Percentiles rank a stretch among this genome's conserved stretches.
Conservation (phyloP, 345 rosid species). For the Salix exigua region DNA sequence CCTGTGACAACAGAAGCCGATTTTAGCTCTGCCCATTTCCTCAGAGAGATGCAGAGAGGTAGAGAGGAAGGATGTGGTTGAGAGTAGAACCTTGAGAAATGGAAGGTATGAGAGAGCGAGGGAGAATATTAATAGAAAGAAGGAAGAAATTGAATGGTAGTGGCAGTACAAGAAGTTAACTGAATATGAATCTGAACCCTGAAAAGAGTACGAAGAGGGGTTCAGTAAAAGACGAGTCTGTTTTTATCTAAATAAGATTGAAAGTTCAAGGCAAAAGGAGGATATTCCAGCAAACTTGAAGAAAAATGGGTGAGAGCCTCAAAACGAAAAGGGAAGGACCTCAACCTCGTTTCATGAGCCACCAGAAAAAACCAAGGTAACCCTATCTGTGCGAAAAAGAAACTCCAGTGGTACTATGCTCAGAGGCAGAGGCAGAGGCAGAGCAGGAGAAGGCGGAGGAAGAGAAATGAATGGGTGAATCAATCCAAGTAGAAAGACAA, state of each 20-base stretch:
- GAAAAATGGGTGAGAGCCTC: conserved; percentile 20
- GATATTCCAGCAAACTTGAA: conserved; percentile 13
- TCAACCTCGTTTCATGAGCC: conserved; percentile 41
- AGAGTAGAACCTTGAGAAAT: conserved; percentile 5
- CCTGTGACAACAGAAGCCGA: conserved; percentile 19
- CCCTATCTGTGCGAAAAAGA: neutral
- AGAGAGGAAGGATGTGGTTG: conserved; percentile 4
- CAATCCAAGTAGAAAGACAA: conserved; percentile 2
- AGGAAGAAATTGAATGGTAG: conserved; percentile 14
- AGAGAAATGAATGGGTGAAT: neutral
- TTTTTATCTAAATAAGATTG: conserved; percentile 11
- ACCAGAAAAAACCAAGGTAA: conserved; percentile 10
- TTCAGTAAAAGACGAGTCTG: conserved; percentile 15
- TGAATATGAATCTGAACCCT: conserved; percentile 23
- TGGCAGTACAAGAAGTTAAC: conserved; percentile 2
- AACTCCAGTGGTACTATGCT: neutral
- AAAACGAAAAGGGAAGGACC: conserved; percentile 34
- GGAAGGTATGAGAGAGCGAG: neutral
- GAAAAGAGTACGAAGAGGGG: conserved; percentile 25
- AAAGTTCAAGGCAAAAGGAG: conserved; percentile 31
- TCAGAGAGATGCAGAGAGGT: neutral
- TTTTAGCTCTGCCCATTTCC: conserved; percentile 37
- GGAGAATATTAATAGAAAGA: conserved; percentile 11
- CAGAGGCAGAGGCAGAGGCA: neutral
- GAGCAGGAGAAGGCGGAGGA: neutral